Conservation (phyloP, 129 eudicot genomes). For the Centaurea solstitialis region DNA sequence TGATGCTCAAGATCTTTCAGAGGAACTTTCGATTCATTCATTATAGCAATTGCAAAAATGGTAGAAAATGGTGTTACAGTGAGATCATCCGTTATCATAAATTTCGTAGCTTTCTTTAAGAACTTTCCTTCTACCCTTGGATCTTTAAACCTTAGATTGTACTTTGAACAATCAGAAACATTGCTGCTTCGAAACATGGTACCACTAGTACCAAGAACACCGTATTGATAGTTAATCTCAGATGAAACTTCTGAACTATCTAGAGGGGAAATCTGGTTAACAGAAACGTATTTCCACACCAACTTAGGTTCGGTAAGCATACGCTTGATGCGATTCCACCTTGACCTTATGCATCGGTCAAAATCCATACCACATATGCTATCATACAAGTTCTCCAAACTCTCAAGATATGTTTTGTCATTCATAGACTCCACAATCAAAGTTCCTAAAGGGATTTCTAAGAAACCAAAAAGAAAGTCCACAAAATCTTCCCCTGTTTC, state of each 20-base stretch:
- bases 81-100: background rate
- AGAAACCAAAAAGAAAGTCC: background rate
- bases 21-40: background rate
- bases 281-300: background rate
- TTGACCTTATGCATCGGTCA: background rate
- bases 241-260: background rate
- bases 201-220: no score
- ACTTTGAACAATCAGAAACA: background rate
- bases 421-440: constrained; percentile 11
- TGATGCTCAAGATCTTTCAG: background rate
- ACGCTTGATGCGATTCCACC: background rate
- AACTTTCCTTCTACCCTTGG: background rate
- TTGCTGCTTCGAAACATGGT: background rate
- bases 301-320: background rate
- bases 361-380: background rate
- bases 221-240: background rate
- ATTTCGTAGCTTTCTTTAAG: background rate
- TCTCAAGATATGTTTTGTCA: background rate
- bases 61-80: background rate
- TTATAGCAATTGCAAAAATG: background rate
- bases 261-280: background rate
- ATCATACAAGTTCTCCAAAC: background rate
- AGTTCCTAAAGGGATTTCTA: constrained; percentile 12
- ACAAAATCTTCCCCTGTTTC: constrained; percentile 28
- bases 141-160: background rate